These are phyloP conservation scores for Boletus huronensis DNA, from an alignment of 768 basidiomycete genomes.

Conservation along the genomic window DNA sequence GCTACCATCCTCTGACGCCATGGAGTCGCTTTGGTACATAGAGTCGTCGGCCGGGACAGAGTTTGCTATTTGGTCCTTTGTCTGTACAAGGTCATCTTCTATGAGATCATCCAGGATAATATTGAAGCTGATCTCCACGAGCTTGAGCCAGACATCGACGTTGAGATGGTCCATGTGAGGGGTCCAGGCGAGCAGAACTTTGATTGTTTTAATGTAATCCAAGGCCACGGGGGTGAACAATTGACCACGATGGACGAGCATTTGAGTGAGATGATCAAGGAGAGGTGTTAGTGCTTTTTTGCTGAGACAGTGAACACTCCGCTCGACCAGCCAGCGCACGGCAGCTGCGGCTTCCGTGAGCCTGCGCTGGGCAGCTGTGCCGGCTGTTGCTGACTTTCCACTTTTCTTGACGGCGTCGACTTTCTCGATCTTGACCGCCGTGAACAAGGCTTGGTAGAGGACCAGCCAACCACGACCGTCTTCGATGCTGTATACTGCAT, in stretches of 20 bases:
- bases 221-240: constrained; percentile 65
- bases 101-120: constrained; percentile 63
- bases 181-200: constrained; percentile 55
- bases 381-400: constrained; percentile 37
- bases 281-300: constrained; percentile 53
- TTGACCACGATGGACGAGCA: constrained; percentile 49
- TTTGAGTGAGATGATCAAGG: constrained; percentile 60
- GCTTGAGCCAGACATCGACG: constrained; percentile 57
- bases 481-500: constrained; percentile 39
- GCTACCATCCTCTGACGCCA: constrained; percentile 28
- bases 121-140: constrained; percentile 75
- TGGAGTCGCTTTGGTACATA: constrained; percentile 35
- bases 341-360: constrained; percentile 63
- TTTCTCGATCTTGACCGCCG: constrained; percentile 61
- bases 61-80: constrained; percentile 22
- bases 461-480: constrained; percentile 53
- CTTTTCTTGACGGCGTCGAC: constrained; percentile 40
- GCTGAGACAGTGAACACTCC: constrained; percentile 53
- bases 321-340: constrained; percentile 72
- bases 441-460: constrained; percentile 73
- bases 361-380: constrained; percentile 52
- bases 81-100: constrained; percentile 29
- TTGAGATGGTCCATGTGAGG: constrained; percentile 81
- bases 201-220: constrained; percentile 79
- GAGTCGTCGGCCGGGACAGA: constrained; percentile 18